Evolutionary conservation across 2,329 filamentous ascomycete species (phyloP).

Genomic region (Raffaelea arxii): DNA sequence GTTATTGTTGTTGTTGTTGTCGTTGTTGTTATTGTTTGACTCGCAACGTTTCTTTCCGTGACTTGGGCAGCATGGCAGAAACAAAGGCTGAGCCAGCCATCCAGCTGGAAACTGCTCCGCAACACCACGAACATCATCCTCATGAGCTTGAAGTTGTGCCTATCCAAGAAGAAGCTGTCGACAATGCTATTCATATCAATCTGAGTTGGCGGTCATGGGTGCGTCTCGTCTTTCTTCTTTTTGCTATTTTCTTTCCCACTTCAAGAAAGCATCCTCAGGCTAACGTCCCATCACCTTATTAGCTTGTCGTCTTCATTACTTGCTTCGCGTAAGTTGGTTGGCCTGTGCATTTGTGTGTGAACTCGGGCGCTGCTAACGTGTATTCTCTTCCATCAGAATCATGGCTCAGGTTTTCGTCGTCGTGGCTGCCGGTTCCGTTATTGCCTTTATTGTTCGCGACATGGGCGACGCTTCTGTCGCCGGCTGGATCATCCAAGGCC

Average conservation of each 20-base stretch:
- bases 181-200: constrained; percentile 30
- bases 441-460: constrained; percentile 45
- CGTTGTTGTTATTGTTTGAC: background rate
- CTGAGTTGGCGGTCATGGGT: constrained; percentile 47
- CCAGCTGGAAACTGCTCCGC: background rate
- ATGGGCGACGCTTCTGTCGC: constrained; percentile 38
- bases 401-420: constrained; percentile 47
- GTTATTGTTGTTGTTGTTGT: background rate
- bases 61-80: background rate
- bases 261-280: background rate
- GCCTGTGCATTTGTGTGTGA: background rate
- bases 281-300: background rate
- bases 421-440: constrained; percentile 43
- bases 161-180: constrained; percentile 18
- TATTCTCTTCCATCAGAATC: constrained; percentile 21
- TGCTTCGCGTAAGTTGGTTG: constrained; percentile 32
- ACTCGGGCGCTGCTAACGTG: background rate
- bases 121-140: background rate
- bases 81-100: background rate
- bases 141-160: constrained; percentile 13
- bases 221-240: constrained; percentile 6
- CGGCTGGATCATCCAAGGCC: constrained; percentile 48
- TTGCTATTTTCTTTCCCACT: too few species aligned
- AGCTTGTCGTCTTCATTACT: constrained; percentile 31
- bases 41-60: background rate